Evolutionary conservation across 129 eudicot genomes (phyloP).

Genomic region (Calendula officinalis): DNA sequence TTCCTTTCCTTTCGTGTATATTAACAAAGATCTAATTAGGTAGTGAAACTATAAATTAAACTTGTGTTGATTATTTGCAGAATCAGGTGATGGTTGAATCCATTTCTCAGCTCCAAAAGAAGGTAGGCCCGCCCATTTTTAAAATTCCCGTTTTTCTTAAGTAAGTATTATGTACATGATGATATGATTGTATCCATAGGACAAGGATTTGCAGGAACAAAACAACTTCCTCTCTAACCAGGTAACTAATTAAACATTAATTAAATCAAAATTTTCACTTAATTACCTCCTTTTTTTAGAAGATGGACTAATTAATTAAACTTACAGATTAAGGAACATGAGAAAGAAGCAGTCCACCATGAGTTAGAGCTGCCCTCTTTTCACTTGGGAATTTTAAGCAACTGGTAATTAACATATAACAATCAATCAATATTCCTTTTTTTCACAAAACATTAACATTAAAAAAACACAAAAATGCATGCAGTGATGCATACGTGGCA

Average conservation of each 20-base stretch:
- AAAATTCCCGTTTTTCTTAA: not conserved
- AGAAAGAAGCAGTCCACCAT: conserved; percentile 36
- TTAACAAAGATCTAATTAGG: too few relatives aligned
- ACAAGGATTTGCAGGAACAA: conserved; percentile 75
- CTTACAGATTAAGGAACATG: conserved; percentile 54
- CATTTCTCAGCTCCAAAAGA: conserved; percentile 72
- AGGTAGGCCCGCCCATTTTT: conserved; percentile 45
- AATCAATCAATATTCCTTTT: too few relatives aligned
- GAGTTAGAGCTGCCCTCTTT: conserved; percentile 34
- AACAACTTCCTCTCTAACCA: conserved; percentile 55
- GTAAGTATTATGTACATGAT: not conserved
- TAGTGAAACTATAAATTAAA: not conserved
- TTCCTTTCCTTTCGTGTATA: too few relatives aligned
- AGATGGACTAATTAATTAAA: not conserved
- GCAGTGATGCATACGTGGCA: conserved; percentile 19
- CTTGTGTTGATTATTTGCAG: conserved; percentile 42
- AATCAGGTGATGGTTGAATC: conserved; percentile 80
- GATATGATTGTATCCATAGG: conserved; percentile 38
- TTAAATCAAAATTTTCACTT: not conserved
- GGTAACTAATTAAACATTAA: conserved; percentile 34
- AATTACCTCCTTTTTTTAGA: not conserved
- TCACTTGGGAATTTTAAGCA: conserved; percentile 31
- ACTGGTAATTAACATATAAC: conserved; percentile 38
- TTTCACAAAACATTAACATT: not conserved
- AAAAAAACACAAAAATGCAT: not conserved